These are phyloP conservation scores for Puccinia hordei DNA, from an alignment of 1,284 basidiomycete genomes.

Conservation along the genomic window DNA sequence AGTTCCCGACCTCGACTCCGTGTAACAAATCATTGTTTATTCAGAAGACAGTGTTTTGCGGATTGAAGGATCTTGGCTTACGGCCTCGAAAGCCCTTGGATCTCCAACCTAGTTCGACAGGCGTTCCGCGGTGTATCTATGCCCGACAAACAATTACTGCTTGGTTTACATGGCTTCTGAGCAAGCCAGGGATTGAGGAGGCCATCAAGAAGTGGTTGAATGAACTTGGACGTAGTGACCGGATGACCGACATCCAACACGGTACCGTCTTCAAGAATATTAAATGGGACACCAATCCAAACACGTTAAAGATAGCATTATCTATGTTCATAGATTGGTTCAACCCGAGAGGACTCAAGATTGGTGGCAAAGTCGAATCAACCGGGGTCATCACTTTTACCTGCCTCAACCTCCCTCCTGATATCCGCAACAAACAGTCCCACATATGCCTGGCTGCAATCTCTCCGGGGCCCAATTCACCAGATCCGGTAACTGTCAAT, in stretches of 20 bases:
- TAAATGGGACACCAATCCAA: neutral
- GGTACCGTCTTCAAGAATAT: neutral
- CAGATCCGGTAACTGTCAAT: neutral
- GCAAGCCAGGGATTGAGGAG: neutral
- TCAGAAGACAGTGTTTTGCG: too few species aligned
- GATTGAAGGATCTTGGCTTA: conserved; percentile 4
- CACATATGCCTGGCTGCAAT: conserved; percentile 22
- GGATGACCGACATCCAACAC: neutral
- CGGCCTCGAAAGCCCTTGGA: neutral
- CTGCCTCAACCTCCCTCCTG: conserved; percentile 19
- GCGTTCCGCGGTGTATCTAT: neutral
- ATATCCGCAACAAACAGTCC: neutral
- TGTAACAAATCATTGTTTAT: too few species aligned
- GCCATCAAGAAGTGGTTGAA: conserved; percentile 5
- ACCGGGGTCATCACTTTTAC: conserved; percentile 11
- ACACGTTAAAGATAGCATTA: neutral
- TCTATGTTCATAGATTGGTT: conserved; percentile 46
- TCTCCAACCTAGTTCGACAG: neutral
- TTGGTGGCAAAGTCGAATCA: conserved; percentile 7
- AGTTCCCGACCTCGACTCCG: conserved; percentile 1
- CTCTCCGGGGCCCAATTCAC: conserved; percentile 23
- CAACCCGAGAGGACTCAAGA: conserved; percentile 15
- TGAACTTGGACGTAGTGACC: too few species aligned
- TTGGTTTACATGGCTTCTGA: conserved; percentile 20
- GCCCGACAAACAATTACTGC: neutral